Evolutionary conservation across 1,139 yeast genomes (phyloP).

Genomic region (Hemisphaericaspora subhashii): DNA sequence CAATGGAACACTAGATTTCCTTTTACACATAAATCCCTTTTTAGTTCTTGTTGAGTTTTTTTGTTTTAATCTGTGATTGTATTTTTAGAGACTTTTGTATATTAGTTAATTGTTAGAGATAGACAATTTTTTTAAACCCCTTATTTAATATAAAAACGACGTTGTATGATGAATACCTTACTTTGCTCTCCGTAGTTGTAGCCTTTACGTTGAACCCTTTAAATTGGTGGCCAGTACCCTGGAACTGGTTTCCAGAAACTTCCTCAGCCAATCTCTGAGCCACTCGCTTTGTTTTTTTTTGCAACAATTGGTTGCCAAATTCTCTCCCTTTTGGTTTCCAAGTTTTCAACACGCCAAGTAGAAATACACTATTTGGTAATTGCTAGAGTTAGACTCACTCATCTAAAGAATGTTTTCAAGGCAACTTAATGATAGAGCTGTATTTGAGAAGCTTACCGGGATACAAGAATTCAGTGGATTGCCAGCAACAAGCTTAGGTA

Average conservation of each 20-base stretch:
- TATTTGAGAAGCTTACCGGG: conserved; percentile 4
- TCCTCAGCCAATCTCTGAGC: too few species aligned
- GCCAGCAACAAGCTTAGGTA: conserved; percentile 15
- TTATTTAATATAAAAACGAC: conserved; percentile 1
- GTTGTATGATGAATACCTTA: background rate
- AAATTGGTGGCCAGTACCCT: too few species aligned
- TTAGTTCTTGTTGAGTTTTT: conserved; percentile 4
- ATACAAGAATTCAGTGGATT: conserved; percentile 12
- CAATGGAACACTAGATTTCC: conserved; percentile 13
- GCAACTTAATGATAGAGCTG: conserved; percentile 5
- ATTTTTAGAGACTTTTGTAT: conserved; percentile 1
- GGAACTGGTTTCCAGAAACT: background rate
- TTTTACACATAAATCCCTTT: background rate
- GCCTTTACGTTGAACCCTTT: too few species aligned
- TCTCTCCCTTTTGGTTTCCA: background rate
- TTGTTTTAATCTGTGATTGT: conserved; percentile 2
- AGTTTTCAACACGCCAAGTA: too few species aligned
- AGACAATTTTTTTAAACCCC: background rate
- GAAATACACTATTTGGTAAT: too few species aligned
- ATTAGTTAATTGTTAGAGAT: background rate
- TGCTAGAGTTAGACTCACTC: background rate
- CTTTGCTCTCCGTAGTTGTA: background rate
- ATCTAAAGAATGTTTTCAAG: conserved; percentile 4
- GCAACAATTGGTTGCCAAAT: conserved; percentile 1
- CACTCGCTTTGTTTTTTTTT: background rate